Percentiles rank a stretch among this genome's conserved stretches.
These are phyloP conservation scores for Pyrenochaeta sp. DNA, from an alignment of 2,329 filamentous ascomycete genomes.

Conservation along the genomic window DNA sequence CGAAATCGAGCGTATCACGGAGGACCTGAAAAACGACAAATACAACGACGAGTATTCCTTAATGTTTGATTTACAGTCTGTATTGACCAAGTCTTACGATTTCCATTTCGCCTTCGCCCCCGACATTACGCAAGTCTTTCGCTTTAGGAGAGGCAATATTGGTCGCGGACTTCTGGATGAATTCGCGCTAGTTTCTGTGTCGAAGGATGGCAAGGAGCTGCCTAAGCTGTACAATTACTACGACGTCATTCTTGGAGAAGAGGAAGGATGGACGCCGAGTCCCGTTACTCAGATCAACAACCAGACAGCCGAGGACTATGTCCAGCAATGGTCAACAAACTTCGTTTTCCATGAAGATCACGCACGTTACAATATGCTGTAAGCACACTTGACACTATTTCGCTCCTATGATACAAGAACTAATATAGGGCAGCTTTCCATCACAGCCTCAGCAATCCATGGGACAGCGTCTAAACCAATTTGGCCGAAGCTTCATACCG, in stretches of 20 bases:
- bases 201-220: slow-evolving; percentile 33
- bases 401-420: not conserved
- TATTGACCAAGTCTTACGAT: slow-evolving; percentile 39
- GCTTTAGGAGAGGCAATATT: slow-evolving; percentile 30
- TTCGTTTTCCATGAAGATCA: slow-evolving; percentile 44
- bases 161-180: slow-evolving; percentile 21
- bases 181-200: slow-evolving; percentile 33
- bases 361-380: slow-evolving; percentile 43
- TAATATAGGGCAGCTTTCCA: slow-evolving; percentile 19
- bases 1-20: slow-evolving; percentile 33
- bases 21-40: slow-evolving; percentile 26
- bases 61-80: slow-evolving; percentile 36
- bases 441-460: slow-evolving; percentile 21
- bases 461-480: slow-evolving; percentile 10
- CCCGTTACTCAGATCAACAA: slow-evolving; percentile 43
- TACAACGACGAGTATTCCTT: slow-evolving; percentile 48
- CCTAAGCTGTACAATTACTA: slow-evolving; percentile 43
- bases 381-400: not conserved
- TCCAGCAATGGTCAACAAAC: slow-evolving; percentile 33
- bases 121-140: slow-evolving; percentile 37
- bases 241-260: slow-evolving; percentile 24
- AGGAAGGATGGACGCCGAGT: slow-evolving; percentile 29
- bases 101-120: slow-evolving; percentile 41
- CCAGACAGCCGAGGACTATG: slow-evolving; percentile 32
- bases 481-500: slow-evolving; percentile 14